Percentiles rank a stretch among this genome's conserved stretches.
These are phyloP conservation scores for Phellopilus nigrolimitatus DNA, from an alignment of 1,284 basidiomycete species.

Conservation along the genomic window DNA sequence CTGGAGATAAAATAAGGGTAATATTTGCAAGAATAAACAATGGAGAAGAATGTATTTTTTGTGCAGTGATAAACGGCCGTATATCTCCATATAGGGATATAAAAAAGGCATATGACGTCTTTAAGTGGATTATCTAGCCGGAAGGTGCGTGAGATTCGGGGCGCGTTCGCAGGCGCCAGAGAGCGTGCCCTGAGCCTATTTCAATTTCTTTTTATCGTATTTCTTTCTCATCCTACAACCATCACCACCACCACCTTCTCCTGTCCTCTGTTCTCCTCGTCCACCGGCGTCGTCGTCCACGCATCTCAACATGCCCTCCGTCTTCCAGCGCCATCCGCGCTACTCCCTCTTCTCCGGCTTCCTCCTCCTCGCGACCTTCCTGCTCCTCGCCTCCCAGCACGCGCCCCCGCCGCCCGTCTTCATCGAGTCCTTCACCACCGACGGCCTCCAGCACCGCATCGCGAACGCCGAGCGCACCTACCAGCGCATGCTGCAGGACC, in stretches of 20 bases:
- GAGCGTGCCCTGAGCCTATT: too few species aligned
- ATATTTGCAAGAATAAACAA: too few species aligned
- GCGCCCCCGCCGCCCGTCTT: slow-evolving; percentile 13
- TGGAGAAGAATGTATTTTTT: too few species aligned
- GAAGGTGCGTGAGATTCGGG: too few species aligned
- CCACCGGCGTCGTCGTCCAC: background rate
- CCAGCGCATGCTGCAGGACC: slow-evolving; percentile 17
- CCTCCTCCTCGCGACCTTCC: slow-evolving; percentile 19
- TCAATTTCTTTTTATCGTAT: too few species aligned
- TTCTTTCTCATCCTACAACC: background rate
- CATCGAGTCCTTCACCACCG: slow-evolving; percentile 3
- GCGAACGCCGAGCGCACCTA: slow-evolving; percentile 17
- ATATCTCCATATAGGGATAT: too few species aligned
- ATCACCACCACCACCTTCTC: background rate
- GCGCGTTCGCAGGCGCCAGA: too few species aligned
- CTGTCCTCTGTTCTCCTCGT: background rate
- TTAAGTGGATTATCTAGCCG: too few species aligned
- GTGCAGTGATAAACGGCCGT: too few species aligned
- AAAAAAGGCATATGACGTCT: too few species aligned
- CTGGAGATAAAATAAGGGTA: too few species aligned
- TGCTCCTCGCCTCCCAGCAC: slow-evolving; percentile 20
- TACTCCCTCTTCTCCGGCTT: slow-evolving; percentile 19
- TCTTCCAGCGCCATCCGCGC: slow-evolving; percentile 21
- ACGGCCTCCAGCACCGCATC: slow-evolving; percentile 10
- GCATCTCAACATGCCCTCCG: slow-evolving; percentile 18